These are phyloP conservation scores for Grosmannia huntii DNA, from an alignment of 2,329 filamentous ascomycete genomes.

Conservation along the genomic window DNA sequence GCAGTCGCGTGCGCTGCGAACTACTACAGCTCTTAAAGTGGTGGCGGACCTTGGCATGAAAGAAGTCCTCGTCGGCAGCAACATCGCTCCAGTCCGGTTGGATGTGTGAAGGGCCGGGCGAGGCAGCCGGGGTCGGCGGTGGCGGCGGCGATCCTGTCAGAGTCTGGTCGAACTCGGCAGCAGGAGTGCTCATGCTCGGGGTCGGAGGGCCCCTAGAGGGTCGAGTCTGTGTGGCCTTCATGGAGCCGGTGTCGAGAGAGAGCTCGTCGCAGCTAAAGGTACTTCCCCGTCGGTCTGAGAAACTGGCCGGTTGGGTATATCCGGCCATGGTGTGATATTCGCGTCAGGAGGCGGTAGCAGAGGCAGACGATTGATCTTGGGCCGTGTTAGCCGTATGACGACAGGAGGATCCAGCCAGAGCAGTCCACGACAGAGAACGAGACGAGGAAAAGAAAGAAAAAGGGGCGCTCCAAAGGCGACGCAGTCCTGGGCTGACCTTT, in stretches of 20 bases:
- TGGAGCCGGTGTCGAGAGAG: constrained; percentile 33
- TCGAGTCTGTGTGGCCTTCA: constrained; percentile 38
- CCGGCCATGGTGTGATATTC: constrained; percentile 23
- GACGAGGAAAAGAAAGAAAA: neutral
- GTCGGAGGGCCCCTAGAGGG: constrained; percentile 48
- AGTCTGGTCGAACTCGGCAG: constrained; percentile 49
- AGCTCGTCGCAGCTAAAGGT: constrained; percentile 42
- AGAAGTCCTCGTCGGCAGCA: constrained; percentile 70
- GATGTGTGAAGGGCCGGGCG: constrained; percentile 47
- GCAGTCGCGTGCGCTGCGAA: constrained; percentile 63
- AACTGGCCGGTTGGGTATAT: constrained; percentile 40
- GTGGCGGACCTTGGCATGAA: constrained; percentile 64
- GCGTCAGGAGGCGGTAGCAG: neutral
- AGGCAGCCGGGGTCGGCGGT: constrained; percentile 52
- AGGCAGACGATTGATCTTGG: neutral
- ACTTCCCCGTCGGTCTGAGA: constrained; percentile 49
- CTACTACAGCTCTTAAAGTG: constrained; percentile 69
- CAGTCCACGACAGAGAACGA: too few relatives aligned
- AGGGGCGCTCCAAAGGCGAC: neutral
- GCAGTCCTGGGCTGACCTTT: neutral
- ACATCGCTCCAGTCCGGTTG: constrained; percentile 64
- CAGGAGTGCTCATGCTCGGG: constrained; percentile 49
- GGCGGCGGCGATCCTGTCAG: constrained; percentile 49
- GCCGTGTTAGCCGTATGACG: neutral
- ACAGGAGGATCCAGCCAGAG: neutral